phyloP scores from a whole-genome alignment of 2,329 filamentous ascomycete genomes.

The Exserohilum turcica region DNA sequence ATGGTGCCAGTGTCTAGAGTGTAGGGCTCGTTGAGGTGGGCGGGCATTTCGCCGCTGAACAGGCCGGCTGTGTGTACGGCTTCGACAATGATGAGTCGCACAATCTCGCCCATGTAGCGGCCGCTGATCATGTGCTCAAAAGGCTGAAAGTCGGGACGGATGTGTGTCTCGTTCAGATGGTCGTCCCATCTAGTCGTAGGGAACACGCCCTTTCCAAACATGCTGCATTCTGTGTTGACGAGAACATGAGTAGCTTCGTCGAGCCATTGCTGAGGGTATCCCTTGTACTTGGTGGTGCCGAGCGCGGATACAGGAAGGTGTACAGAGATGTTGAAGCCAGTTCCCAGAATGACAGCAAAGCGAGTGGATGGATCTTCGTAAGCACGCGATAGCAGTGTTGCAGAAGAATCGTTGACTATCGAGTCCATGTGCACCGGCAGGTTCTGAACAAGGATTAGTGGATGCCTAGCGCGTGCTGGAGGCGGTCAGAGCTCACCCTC shows the following conservation, averaged over 20 bases:
- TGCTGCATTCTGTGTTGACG: conserved; percentile 69
- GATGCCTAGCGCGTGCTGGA: conserved; percentile 2
- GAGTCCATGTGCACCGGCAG: conserved; percentile 65
- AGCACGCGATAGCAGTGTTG: conserved; percentile 65
- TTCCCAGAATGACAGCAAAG: conserved; percentile 68
- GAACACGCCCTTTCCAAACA: conserved; percentile 66
- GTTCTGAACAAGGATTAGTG: conserved; percentile 39
- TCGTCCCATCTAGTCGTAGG: conserved; percentile 67
- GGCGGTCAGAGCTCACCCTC: conserved; percentile 41
- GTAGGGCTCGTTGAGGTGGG: conserved; percentile 62
- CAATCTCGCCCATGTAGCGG: conserved; percentile 67
- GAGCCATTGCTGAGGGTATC: conserved; percentile 60
- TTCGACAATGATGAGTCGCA: conserved; percentile 65
- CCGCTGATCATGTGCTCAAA: conserved; percentile 69
- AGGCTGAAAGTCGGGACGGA: conserved; percentile 66
- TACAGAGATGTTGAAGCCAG: conserved; percentile 68
- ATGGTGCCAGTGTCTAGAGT: conserved; percentile 64
- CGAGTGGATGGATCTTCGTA: conserved; percentile 65
- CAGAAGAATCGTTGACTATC: conserved; percentile 68
- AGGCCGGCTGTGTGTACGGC: conserved; percentile 61
- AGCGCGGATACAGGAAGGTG: conserved; percentile 63
- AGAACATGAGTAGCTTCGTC: conserved; percentile 64
- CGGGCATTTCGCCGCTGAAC: conserved; percentile 62
- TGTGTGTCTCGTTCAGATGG: conserved; percentile 61
- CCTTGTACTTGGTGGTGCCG: conserved; percentile 61